Base-by-base conservation (phyloP, 2,329 filamentous ascomycete species). In the Venturiaceae sp. region DNA sequence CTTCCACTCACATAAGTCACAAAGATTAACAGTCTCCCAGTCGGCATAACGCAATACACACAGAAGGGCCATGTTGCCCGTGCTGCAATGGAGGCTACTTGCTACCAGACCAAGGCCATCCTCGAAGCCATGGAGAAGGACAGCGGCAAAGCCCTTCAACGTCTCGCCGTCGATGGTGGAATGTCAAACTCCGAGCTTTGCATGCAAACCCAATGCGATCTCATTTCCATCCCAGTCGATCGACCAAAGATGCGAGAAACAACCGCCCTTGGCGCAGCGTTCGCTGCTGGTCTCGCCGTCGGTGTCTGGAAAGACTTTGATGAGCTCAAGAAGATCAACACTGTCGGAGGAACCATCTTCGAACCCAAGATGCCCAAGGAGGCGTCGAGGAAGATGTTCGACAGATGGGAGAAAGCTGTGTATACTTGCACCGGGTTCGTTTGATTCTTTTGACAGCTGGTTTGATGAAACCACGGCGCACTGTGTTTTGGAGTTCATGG, bases 81-180 rank as follows among this genome's bases (percentile, higher is more conserved):
- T 61, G 91, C 91, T 33, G 95, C 91, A 0, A 83, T 96, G 57
- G 91, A 96, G 74, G 90, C 91, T 3, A 92, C 89, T 36, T 95
- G 91, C 76, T 95, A 88, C 78, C 91, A 96, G 73, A 95, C 90
- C 23, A 91, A 91, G 66, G 91, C 91, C 26, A 95, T 96, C 66
- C 81, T 96, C 26, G 86, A 94, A 67, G 90, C 91, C 62, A 96
- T 96, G 91, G 89, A 89, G 68, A 84, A 86, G 65, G 91, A 96
- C 74, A 91, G 86, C 57, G 85, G 86, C 34, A 85, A 92, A 69
- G 83, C 83, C 62, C 80, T 96, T 32, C 80, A 83, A 60, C 83
- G 85, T 63, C 79, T 96, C 47, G 86, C 88, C 36, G 91, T 95
- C 46, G 91, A 96, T 68, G 91, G 91, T 59, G 91, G 91, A 60